Evolutionary conservation across 768 basidiomycete genomes (phyloP), one percentile per base, ranked within the genome.

Genomic region (Omphalotus guepiniiformis): DNA sequence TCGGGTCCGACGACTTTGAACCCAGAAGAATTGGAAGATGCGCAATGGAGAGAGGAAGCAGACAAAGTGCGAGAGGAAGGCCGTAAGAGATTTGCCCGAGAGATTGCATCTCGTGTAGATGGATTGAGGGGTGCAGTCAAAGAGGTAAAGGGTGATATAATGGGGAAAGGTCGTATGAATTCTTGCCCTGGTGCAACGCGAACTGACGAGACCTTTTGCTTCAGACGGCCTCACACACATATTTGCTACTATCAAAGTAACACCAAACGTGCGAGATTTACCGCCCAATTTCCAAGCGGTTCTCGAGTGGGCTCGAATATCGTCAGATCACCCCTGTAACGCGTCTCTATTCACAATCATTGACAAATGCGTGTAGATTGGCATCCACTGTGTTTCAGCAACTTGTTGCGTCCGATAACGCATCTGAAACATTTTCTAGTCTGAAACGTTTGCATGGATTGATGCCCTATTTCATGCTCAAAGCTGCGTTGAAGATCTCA

Each of bases 381-480:
- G 96, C 96, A 0, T 95, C 96, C 4, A 94, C 96, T 2, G 84
- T 97, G 32, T 99, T 98, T 63, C 94, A 97, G 55, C 85, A 88
- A 29, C 94, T 93, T 57, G 81, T 96, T 25, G 96, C 96, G 0
- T 80, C 93, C 18, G 96, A 99, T 63, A 84, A 84, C 50, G 87
- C 93, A 4, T 93, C 93, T 4, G 89, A 95, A 55, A 86, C 85
- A 4, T 86, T 98, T 56, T 75, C 90, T 12, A 78, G 82, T 49
- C 67, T 99, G 50, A 98, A 97, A 70, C 79, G 94, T 39, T 79
- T 96, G 35, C 96, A 99, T 60, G 93, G 93, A 1, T 68, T 95
- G 42, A 96, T 98, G 91, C 96, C 96, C 4, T 99, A 99, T 63
- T 91, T 98, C 58, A 83, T 98, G 73, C 80, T 99, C 53, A 97